These are phyloP conservation scores for Amesomyces nigricolor DNA, from an alignment of 2,329 filamentous ascomycete genomes.

Conservation along the genomic window DNA sequence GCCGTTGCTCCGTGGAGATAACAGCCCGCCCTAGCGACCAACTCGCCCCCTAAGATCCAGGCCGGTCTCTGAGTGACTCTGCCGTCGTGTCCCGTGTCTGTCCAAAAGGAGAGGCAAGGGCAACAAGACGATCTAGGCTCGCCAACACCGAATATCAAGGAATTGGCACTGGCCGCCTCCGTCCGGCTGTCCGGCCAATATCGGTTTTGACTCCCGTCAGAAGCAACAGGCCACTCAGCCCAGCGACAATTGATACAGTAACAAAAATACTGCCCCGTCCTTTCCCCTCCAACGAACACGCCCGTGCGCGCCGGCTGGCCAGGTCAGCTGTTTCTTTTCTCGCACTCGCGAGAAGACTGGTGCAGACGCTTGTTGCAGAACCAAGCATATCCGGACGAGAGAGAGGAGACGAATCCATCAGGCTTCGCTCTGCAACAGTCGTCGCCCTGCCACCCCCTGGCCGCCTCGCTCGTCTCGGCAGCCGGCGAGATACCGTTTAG, in stretches of 20 bases:
- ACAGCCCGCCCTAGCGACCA: conserved; percentile 12
- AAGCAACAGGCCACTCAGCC: conserved; percentile 17
- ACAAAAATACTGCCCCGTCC: not conserved
- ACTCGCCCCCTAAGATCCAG: conserved; percentile 7
- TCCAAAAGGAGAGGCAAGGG: not conserved
- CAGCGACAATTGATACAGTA: not conserved
- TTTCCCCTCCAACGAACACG: too few relatives aligned
- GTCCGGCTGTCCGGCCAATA: conserved; percentile 17
- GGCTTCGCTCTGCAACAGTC: not conserved
- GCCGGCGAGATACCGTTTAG: conserved; percentile 20
- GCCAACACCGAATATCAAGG: not conserved
- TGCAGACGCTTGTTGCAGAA: too few relatives aligned
- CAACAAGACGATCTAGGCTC: not conserved
- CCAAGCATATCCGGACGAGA: not conserved
- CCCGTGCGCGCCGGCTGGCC: too few relatives aligned
- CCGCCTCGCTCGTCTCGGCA: conserved; percentile 15
- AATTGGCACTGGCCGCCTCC: conserved; percentile 5
- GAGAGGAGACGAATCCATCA: not conserved
- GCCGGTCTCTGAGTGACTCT: conserved; percentile 20
- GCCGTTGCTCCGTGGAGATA: conserved; percentile 21
- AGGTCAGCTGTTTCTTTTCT: too few relatives aligned
- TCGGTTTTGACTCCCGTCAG: conserved; percentile 15
- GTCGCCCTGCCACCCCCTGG: conserved; percentile 7
- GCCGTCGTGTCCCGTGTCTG: not conserved
- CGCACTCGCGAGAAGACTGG: too few relatives aligned